Base-by-base conservation (phyloP, 2,329 filamentous ascomycete species). In the Elsinoe australis region DNA sequence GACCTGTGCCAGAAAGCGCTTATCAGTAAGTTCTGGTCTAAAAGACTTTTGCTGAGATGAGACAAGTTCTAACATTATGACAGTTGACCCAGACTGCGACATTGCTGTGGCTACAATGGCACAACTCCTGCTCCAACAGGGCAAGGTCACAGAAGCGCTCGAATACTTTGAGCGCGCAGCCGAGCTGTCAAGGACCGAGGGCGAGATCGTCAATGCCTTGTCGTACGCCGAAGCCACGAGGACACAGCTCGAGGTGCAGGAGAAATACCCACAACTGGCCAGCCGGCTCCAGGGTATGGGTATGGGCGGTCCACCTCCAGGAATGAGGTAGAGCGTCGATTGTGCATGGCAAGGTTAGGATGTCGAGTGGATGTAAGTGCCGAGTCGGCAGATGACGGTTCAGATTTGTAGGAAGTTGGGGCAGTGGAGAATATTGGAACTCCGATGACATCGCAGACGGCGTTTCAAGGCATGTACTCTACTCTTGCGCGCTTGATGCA, bases 51-150 rank as follows among this genome's bases (percentile, higher is more conserved):
- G n/a, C n/a, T n/a, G n/a, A n/a, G n/a, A n/a, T n/a, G n/a, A n/a
- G n/a, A n/a, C n/a, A n/a, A n/a, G n/a, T n/a, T n/a, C n/a, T n/a
- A n/a, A n/a, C n/a, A n/a, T n/a, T 48, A 12, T 32, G 57, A 7
- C 58, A 95, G 89, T 98, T 65, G 92, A 98, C 61, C 92, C 92
- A 19, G 92, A 98, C 67, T 98, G 92, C 64, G 92, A 98, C 61
- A 98, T 98, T 62, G 92, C 92, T 33, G 92, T 98, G 33, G 92
- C 92, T 47, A 98, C 92, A 48, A 95, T 98, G 87, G 92, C 92
- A 8, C 92, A 98, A 69, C 80, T 98, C 33, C 82, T 98, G 46
- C 79, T 98, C 28, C 92, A 98, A 68, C 92, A 96, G 73, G 92
- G 92, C 67, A 95, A 95, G 72, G 90, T 98, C 51, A 85, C 84